Evolutionary conservation across 2,329 filamentous ascomycete genomes (phyloP).

Genomic region (Colletotrichum gigasporum): DNA sequence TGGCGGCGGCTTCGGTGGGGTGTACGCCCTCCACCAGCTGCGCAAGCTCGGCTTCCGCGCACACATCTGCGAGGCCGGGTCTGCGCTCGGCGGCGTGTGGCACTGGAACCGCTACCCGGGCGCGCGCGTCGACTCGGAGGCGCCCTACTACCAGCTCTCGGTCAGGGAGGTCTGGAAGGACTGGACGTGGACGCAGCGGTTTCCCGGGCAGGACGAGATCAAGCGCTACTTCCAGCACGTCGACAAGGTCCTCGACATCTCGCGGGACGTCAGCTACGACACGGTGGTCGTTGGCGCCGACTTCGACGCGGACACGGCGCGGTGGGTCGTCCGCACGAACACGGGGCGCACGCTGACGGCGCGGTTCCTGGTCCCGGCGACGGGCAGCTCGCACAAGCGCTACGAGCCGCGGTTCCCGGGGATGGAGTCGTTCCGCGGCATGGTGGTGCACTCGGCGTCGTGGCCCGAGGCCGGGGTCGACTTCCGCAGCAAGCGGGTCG

Average conservation of each 20-base stretch:
- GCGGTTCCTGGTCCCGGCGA: slow-evolving; percentile 55
- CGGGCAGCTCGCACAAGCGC: slow-evolving; percentile 55
- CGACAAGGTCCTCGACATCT: slow-evolving; percentile 51
- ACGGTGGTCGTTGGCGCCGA: slow-evolving; percentile 50
- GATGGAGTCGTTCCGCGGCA: slow-evolving; percentile 40
- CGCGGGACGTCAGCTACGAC: slow-evolving; percentile 54
- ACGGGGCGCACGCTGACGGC: slow-evolving; percentile 48
- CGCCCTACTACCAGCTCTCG: slow-evolving; percentile 46
- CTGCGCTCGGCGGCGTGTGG: slow-evolving; percentile 53
- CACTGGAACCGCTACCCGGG: slow-evolving; percentile 55
- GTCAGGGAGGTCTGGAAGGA: slow-evolving; percentile 50
- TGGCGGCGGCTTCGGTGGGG: slow-evolving; percentile 39
- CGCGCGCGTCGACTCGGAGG: slow-evolving; percentile 49
- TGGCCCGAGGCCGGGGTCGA: slow-evolving; percentile 37
- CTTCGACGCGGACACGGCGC: slow-evolving; percentile 45
- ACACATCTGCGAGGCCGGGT: slow-evolving; percentile 48
- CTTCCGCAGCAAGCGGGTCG: slow-evolving; percentile 37
- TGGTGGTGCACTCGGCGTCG: slow-evolving; percentile 39
- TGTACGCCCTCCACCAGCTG: slow-evolving; percentile 44
- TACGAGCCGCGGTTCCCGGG: slow-evolving; percentile 48
- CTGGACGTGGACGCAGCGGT: slow-evolving; percentile 54
- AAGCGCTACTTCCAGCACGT: slow-evolving; percentile 57
- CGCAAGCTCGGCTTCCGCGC: slow-evolving; percentile 45
- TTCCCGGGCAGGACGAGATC: slow-evolving; percentile 50
- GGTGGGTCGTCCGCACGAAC: slow-evolving; percentile 55